A percentile compares a stretch with the other conserved stretches of the same genome.
Conservation (phyloP, 805 yeast species). For the Candida vartiovaarae region DNA sequence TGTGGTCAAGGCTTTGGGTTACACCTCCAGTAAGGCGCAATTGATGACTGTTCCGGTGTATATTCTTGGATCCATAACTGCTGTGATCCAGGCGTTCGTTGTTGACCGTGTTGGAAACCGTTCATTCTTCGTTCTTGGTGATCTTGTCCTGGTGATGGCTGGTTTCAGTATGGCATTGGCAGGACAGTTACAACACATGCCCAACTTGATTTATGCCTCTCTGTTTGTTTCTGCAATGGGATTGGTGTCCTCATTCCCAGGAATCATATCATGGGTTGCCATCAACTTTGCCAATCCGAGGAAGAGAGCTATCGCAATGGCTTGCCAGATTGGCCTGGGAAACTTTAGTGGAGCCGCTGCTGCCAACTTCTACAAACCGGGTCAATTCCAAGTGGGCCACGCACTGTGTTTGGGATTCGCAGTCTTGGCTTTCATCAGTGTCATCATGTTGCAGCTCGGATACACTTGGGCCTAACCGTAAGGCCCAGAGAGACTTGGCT, state of each 20-base stretch:
- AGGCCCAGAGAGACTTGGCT: constrained; percentile 21
- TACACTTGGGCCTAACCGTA: constrained; percentile 23
- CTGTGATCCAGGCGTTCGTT: constrained; percentile 11
- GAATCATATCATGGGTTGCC: constrained; percentile 31
- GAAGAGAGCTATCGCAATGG: constrained; percentile 34
- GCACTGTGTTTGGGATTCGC: constrained; percentile 28
- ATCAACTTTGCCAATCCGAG: constrained; percentile 30
- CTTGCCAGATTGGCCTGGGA: constrained; percentile 33
- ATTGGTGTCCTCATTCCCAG: constrained; percentile 28
- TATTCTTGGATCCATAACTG: constrained; percentile 8
- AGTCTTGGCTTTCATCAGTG: constrained; percentile 24
- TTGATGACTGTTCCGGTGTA: not conserved
- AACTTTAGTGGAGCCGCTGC: constrained; percentile 32
- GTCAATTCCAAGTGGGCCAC: constrained; percentile 27
- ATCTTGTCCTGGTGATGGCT: constrained; percentile 25
- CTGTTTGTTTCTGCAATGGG: constrained; percentile 27
- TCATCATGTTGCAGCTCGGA: constrained; percentile 17
- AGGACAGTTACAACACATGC: constrained; percentile 24
- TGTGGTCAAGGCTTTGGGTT: too few species aligned
- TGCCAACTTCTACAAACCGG: constrained; percentile 28
- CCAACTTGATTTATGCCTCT: constrained; percentile 25
- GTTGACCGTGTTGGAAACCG: constrained; percentile 21
- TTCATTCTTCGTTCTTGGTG: constrained; percentile 25
- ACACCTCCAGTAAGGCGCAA: constrained; percentile 24
- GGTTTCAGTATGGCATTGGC: constrained; percentile 28